Conservation (phyloP, 495 filamentous ascomycete genomes). For the Rostrohypoxylon terebratum region DNA sequence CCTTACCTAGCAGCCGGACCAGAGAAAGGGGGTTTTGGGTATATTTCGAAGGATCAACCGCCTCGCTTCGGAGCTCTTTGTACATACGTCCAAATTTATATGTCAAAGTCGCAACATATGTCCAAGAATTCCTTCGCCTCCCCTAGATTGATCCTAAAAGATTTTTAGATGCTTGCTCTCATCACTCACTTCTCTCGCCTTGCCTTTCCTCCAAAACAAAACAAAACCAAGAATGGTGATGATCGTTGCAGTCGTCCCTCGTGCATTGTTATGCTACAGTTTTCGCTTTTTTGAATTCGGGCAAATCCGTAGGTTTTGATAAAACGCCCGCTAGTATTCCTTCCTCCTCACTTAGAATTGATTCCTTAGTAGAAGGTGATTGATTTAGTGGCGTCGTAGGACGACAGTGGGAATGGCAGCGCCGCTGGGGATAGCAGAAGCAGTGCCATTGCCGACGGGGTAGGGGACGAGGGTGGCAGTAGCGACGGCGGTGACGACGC, state of each 20-base stretch:
- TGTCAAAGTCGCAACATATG: background rate
- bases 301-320: conserved; percentile 23
- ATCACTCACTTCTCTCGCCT: background rate
- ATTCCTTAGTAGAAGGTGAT: background rate
- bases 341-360: background rate
- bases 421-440: conserved; percentile 14
- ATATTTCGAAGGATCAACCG: conserved; percentile 7
- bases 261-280: conserved; percentile 35
- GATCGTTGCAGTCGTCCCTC: conserved; percentile 40
- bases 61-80: background rate
- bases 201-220: background rate
- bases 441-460: conserved; percentile 49
- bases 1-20: conserved; percentile 34
- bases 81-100: conserved; percentile 1
- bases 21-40: background rate
- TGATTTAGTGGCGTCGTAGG: conserved; percentile 31
- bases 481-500: conserved; percentile 45
- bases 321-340: conserved; percentile 3
- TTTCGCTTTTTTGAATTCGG: background rate
- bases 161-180: conserved; percentile 14
- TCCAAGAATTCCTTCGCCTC: conserved; percentile 6
- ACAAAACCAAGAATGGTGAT: conserved; percentile 12
- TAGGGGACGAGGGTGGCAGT: conserved; percentile 50
- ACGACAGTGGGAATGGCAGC: conserved; percentile 38
- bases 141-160: conserved; percentile 27